Conservation (phyloP, 1,284 basidiomycete genomes). For the Moniliophthora roreri region DNA sequence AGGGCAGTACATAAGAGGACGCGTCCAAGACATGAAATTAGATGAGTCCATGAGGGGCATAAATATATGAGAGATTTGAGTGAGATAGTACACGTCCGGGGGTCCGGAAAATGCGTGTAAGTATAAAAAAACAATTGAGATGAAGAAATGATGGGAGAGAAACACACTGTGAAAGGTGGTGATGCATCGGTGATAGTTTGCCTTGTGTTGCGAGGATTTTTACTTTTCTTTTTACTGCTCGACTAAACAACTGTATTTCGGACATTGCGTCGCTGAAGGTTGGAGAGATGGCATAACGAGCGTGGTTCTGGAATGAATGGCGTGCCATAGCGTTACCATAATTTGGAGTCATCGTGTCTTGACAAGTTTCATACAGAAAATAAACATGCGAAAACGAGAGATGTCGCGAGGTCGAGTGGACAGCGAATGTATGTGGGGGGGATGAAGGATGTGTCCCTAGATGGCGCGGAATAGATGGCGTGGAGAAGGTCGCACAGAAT, state of each 20-base stretch:
- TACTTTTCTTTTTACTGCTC: too few species aligned
- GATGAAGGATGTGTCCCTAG: not conserved
- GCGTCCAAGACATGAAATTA: not conserved
- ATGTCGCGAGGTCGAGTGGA: constrained; percentile 4
- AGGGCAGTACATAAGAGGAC: too few species aligned
- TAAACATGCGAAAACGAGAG: constrained; percentile 6
- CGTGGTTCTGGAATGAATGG: constrained; percentile 13
- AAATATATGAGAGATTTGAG: constrained; percentile 14
- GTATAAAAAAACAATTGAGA: constrained; percentile 12
- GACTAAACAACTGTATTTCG: too few species aligned
- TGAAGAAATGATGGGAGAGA: not conserved
- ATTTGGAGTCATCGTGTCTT: not conserved
- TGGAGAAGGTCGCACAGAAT: not conserved
- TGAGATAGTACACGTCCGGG: constrained; percentile 15
- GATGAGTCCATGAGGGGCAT: constrained; percentile 5
- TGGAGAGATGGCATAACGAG: constrained; percentile 12
- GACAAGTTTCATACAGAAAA: not conserved
- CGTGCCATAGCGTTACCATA: constrained; percentile 14
- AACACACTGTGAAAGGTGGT: not conserved
- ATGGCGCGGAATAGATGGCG: constrained; percentile 4
- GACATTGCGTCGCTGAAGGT: not conserved
- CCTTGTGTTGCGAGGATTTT: too few species aligned
- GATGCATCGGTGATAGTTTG: not conserved
- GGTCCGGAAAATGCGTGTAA: constrained; percentile 6
- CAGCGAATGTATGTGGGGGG: not conserved